A percentile compares a stretch with the other conserved stretches of the same genome.
phyloP scores from a whole-genome alignment of 169 alveolate genomes.

The Eimeria maxima region DNA sequence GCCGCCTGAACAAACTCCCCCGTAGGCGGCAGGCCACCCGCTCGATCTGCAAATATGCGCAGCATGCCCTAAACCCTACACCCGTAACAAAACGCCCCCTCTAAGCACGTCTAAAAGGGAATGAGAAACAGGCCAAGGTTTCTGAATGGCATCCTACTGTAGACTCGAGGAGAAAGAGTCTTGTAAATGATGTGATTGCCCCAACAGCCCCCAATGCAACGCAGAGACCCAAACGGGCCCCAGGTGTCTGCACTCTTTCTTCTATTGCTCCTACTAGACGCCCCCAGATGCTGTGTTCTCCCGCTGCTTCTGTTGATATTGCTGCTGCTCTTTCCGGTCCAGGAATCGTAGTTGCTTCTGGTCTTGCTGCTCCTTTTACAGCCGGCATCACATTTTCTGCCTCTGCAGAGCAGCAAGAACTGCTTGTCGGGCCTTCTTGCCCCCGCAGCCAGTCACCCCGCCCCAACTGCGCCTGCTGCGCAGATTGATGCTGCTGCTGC shows the following conservation, averaged over 20 bases:
- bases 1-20: background rate
- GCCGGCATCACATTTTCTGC: too few relatives aligned
- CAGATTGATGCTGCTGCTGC: constrained; percentile 11
- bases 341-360: background rate
- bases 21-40: constrained; percentile 22
- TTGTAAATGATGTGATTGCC: constrained; percentile 56
- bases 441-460: background rate
- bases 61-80: background rate
- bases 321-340: constrained; percentile 16
- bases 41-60: background rate
- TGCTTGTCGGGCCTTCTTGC: background rate
- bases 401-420: too few relatives aligned
- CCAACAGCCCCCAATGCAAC: constrained; percentile 45
- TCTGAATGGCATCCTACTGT: too few relatives aligned
- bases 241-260: constrained; percentile 10
- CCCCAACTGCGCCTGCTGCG: background rate
- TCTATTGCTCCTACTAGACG: background rate
- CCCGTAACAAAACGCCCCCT: background rate
- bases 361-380: background rate
- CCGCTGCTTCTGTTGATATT: constrained; percentile 11
- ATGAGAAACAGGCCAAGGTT: too few relatives aligned
- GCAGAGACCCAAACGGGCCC: constrained; percentile 45
- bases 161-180: constrained; percentile 63
- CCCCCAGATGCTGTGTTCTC: constrained; percentile 14
- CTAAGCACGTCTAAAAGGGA: too few relatives aligned